Base-by-base conservation (phyloP, 1,284 basidiomycete genomes). In the Chalciporus piperatoides region DNA sequence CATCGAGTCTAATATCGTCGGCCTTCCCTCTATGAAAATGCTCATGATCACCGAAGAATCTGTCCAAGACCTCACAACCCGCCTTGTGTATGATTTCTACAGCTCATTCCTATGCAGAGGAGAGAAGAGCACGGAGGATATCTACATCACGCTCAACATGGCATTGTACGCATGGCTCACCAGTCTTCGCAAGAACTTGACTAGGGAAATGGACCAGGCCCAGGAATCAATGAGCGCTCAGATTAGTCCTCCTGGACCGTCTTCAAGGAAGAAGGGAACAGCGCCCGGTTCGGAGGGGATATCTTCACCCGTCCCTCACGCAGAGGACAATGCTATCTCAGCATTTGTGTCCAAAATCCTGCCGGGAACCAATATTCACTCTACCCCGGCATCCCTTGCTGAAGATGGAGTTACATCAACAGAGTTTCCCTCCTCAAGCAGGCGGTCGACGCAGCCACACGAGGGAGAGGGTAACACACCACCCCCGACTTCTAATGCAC, bases 111-210 rank as follows among this genome's bases (percentile, higher is more conserved):
- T 78, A 37, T 71, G 73, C 19, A 71, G 74, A 46, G 77, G 75
- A 12, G 69, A 73, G 57, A 76, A 75, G 56, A 78, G 80, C 42
- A 71, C 75, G 25, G 82, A 87, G 54, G 83, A 87, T 55, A 89
- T 91, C 48, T 90, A 83, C 65, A 88, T 91, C 64, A 86, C 86
- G 2, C 73, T 91, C 55, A 90, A 91, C 67, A 81, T 90, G 60
- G 77, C 83, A 0, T 71, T 90, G 1, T 90, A 90, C 59, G 80
- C 85, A 11, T 90, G 88, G 86, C 76, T 91, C 23, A 88, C 85
- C 0, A 65, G 84, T 14, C 72, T 90, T 38, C 79, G 85, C 48
- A 90, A 88, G 64, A 86, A 80, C 48, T 71, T 90, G 53, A 73
- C 81, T 10, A 71, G 84, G 47, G 87, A 89, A 61, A 80, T 90